Conservation (phyloP, 352 stramenopile species). For the Pythium guiyangense region DNA sequence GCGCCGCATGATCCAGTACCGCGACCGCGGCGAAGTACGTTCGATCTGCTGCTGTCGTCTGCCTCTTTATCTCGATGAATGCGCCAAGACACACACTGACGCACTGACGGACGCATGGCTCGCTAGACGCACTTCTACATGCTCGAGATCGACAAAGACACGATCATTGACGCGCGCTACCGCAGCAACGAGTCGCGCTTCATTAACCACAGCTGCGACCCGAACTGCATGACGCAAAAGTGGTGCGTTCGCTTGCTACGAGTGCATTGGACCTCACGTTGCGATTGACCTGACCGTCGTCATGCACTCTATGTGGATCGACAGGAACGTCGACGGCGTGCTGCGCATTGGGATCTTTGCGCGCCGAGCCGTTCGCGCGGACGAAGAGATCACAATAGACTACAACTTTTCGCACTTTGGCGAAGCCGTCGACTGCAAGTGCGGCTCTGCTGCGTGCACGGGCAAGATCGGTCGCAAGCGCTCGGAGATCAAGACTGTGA, state of each 20-base stretch:
- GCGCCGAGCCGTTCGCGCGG: conserved; percentile 38
- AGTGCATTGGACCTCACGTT: no score
- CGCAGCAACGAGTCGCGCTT: conserved; percentile 93
- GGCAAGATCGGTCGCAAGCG: conserved; percentile 74
- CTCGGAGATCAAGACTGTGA: conserved; percentile 28
- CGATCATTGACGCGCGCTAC: conserved; percentile 82
- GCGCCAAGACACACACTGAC: no score
- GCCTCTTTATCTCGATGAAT: not conserved
- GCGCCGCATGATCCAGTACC: conserved; percentile 50
- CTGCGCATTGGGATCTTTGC: conserved; percentile 80
- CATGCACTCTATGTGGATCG: not conserved
- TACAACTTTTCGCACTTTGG: conserved; percentile 87
- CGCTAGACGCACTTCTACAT: conserved; percentile 80
- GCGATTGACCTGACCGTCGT: no score
- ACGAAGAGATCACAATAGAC: conserved; percentile 82
- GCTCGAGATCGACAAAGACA: conserved; percentile 82
- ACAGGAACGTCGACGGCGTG: conserved; percentile 65
- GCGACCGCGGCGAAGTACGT: conserved; percentile 48
- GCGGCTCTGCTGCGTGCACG: conserved; percentile 62
- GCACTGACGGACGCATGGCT: not conserved
- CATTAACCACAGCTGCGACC: conserved; percentile 95
- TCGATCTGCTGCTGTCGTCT: not conserved
- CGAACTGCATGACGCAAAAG: conserved; percentile 94
- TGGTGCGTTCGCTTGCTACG: conserved; percentile 70
- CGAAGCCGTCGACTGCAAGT: conserved; percentile 72